Conservation (phyloP, 2,329 filamentous ascomycete species). For the Diplocarpon rosae region DNA sequence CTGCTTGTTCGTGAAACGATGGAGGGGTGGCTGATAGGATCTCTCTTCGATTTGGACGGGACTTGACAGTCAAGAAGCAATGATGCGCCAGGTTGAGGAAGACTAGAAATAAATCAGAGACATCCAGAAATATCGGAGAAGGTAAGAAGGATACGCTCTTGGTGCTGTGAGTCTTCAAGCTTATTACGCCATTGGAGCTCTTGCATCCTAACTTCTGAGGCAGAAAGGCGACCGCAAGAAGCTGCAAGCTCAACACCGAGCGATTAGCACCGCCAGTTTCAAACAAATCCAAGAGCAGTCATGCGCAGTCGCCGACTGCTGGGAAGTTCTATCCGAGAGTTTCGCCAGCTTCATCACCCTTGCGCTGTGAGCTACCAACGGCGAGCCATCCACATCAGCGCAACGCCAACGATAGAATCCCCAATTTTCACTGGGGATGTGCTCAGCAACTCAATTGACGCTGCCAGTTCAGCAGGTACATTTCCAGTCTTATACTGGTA, state of each 20-base stretch:
- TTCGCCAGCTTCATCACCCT: constrained; percentile 18
- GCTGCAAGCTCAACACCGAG: too few species aligned
- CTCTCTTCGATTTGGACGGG: constrained; percentile 2
- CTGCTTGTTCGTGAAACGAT: constrained; percentile 4
- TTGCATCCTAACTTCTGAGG: constrained; percentile 3
- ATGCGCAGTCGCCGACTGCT: constrained; percentile 25
- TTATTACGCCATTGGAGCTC: constrained; percentile 10
- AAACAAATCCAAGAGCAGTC: constrained; percentile 13
- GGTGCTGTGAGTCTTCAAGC: constrained; percentile 7
- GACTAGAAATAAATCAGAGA: too few species aligned
- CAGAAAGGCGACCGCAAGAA: neutral
- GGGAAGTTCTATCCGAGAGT: constrained; percentile 17
- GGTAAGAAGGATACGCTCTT: neutral
- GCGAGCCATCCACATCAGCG: constrained; percentile 51
- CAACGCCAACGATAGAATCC: constrained; percentile 46
- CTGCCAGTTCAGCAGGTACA: constrained; percentile 25
- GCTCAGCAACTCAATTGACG: constrained; percentile 39
- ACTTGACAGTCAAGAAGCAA: neutral
- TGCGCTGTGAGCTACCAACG: constrained; percentile 27
- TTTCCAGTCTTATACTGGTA: too few species aligned
- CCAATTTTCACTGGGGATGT: constrained; percentile 41
- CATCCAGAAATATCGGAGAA: neutral
- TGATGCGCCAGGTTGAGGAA: too few species aligned
- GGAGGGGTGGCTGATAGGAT: constrained; percentile 18
- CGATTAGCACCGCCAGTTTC: neutral